phyloP scores from a whole-genome alignment of 768 basidiomycete species.

The Lactarius hengduanensis region DNA sequence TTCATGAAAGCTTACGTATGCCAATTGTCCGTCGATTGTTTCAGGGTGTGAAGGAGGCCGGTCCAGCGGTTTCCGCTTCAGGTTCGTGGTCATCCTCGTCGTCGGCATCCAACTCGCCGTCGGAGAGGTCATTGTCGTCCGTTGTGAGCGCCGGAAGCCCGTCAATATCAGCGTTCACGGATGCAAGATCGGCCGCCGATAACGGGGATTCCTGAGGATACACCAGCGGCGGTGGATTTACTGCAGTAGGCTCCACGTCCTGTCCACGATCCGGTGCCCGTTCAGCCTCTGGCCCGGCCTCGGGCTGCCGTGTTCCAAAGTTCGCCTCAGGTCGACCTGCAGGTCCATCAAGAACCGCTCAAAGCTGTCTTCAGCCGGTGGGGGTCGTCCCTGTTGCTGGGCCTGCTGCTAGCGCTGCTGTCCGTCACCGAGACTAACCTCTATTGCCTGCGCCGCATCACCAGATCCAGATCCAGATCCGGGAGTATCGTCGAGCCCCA shows the following conservation, averaged over 20 bases:
- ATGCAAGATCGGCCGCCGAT: background rate
- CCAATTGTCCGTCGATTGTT: too few species aligned
- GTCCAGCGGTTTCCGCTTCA: conserved; percentile 1
- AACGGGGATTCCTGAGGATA: conserved; percentile 17
- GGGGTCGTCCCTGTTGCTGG: conserved; percentile 24
- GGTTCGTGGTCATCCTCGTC: background rate
- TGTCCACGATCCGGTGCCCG: background rate
- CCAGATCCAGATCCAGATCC: conserved; percentile 9
- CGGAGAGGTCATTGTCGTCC: conserved; percentile 12
- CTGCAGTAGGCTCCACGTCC: background rate
- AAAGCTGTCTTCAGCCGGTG: conserved; percentile 65
- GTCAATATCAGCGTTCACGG: background rate
- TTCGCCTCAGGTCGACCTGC: conserved; percentile 67
- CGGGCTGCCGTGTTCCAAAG: conserved; percentile 42
- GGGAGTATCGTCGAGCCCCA: conserved; percentile 35
- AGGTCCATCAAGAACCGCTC: conserved; percentile 79
- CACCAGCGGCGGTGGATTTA: background rate
- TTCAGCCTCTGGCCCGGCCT: background rate
- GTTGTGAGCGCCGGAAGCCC: conserved; percentile 17
- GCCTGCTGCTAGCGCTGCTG: conserved; percentile 10
- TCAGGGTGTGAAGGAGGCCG: too few species aligned
- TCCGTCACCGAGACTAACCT: conserved; percentile 14
- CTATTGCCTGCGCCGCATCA: background rate
- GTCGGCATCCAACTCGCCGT: background rate
- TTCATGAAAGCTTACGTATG: too few species aligned